Base-by-base conservation (phyloP, 2,329 filamentous ascomycete species). In the Leptographium galeiforme region DNA sequence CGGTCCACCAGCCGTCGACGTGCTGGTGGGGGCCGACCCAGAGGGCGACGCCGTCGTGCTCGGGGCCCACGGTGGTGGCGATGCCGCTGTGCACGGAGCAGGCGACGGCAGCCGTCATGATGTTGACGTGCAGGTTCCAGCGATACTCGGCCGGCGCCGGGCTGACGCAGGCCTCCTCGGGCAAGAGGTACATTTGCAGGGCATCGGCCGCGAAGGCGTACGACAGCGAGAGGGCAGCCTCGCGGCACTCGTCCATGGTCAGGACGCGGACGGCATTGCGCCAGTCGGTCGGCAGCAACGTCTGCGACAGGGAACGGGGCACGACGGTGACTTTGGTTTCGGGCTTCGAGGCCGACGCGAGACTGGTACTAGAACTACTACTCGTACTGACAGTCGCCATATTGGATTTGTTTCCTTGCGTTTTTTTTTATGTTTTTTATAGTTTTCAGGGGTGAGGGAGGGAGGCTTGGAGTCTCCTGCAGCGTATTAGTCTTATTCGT, bases 11-110 rank as follows among this genome's bases (percentile, higher is more conserved):
- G 66, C 83, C 82, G 67, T 91, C 86, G 68, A 85, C 81, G 66
- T 85, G 78, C 64, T 80, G 75, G 52, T 83, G 84, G 1, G 86
- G 88, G 16, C 84, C 84, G 72, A 89, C 80, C 87, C 87, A 93
- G 51, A 93, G 72, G 54, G 85, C 86, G 53, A 93, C 82, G 58
- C 81, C 84, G 59, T 88, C 87, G 63, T 85, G 88, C 63, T 89
- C 79, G 7, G 81, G 77, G 18, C 87, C 88, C 57, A 87, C 81
- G 53, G 84, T 81, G 47, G 85, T 84, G 53, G 87, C 87, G 55
- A 88, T 67, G 53, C 87, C 88, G 60, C 82, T 82, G 62, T 85
- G 76, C 66, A 81, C 82, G 65, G 89, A 86, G 56, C 85, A 82
- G 55, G 87, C 85, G 50, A 83, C 82, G 60, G 88, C 77, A 68